Percentiles rank a stretch among this genome's conserved stretches.
Conservation (phyloP, 768 basidiomycete species). For the Lactifluus pinguis region DNA sequence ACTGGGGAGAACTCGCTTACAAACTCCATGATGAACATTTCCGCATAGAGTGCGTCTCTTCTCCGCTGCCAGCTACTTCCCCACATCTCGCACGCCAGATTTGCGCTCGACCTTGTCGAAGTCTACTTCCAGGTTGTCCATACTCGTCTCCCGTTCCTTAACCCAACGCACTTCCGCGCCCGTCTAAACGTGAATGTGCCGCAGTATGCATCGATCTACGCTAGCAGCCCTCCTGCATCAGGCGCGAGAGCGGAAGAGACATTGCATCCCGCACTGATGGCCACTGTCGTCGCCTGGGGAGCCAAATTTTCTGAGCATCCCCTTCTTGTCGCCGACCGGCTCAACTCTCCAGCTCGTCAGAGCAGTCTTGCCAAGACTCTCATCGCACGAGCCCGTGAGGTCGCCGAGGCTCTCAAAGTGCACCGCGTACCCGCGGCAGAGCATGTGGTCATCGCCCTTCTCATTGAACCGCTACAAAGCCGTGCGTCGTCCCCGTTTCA, state of each 20-base stretch:
- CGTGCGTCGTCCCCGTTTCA: constrained; percentile 46
- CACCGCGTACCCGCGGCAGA: constrained; percentile 72
- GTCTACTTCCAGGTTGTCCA: constrained; percentile 93
- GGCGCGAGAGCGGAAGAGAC: constrained; percentile 30
- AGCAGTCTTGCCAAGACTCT: constrained; percentile 71
- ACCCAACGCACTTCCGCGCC: constrained; percentile 71
- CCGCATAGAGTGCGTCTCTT: constrained; percentile 68
- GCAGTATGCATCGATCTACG: constrained; percentile 22
- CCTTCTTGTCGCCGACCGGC: constrained; percentile 68
- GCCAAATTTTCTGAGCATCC: constrained; percentile 91
- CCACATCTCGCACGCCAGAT: constrained; percentile 38
- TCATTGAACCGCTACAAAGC: constrained; percentile 79
- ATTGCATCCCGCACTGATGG: constrained; percentile 67
- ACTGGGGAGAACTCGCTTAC: constrained; percentile 69
- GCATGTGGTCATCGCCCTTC: constrained; percentile 71
- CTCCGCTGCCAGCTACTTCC: constrained; percentile 5
- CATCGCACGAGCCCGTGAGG: constrained; percentile 72
- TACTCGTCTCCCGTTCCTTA: constrained; percentile 78
- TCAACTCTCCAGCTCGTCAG: constrained; percentile 51
- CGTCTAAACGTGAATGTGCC: constrained; percentile 35
- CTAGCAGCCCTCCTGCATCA: neutral
- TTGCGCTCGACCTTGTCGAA: constrained; percentile 88
- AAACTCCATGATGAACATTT: constrained; percentile 65
- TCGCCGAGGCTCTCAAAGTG: constrained; percentile 81
- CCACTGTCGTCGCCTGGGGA: constrained; percentile 85